Evolutionary conservation across 2,329 filamentous ascomycete genomes (phyloP).

Genomic region (Sporothrix curviconia): DNA sequence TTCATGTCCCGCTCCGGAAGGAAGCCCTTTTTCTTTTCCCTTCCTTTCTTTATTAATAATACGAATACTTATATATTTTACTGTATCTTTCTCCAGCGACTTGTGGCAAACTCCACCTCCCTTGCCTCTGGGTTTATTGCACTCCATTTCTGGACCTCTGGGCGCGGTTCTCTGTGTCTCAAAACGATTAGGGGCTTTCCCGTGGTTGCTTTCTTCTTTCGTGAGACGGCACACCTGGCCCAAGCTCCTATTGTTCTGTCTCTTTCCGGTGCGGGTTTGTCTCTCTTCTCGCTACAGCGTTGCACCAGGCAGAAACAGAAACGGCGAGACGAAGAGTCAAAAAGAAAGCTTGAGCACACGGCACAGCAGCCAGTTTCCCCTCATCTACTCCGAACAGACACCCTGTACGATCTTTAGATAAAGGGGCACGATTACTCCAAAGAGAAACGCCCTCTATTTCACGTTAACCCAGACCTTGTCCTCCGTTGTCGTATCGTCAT

Average conservation of each 20-base stretch:
- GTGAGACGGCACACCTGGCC: not conserved
- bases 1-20: no score
- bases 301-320: constrained; percentile 5
- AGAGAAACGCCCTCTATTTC: no score
- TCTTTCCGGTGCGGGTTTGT: no score
- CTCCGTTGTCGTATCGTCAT: not conserved
- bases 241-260: not conserved
- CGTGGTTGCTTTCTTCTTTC: not conserved
- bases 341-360: constrained; percentile 8
- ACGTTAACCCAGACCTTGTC: no score
- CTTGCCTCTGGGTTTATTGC: not conserved
- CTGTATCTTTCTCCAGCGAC: no score
- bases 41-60: no score
- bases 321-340: no score
- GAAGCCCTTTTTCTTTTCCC: no score
- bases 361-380: not conserved
- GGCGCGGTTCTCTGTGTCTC: not conserved
- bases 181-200: not conserved
- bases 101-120: not conserved
- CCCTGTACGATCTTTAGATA: no score
- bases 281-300: no score
- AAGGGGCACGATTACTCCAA: no score
- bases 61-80: no score
- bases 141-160: not conserved
- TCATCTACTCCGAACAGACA: not conserved